A percentile compares a stretch with the other conserved stretches of the same genome.
Conservation (phyloP, 768 basidiomycete species). For the Arthromyces matolae region DNA sequence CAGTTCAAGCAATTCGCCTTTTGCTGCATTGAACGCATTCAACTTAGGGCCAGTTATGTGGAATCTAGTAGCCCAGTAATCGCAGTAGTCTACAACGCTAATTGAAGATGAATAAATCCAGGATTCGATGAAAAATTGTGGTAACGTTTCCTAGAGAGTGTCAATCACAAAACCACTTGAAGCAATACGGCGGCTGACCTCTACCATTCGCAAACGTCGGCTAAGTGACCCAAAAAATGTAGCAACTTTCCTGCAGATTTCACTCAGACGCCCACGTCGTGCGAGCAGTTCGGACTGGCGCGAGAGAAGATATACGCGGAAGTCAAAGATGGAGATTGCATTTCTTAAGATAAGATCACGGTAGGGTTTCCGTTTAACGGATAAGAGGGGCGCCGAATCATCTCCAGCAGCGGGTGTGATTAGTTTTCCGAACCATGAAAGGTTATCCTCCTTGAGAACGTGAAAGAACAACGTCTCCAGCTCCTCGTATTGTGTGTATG, state of each 20-base stretch:
- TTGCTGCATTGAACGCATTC: constrained; percentile 62
- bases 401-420: constrained; percentile 69
- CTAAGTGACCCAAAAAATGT: constrained; percentile 79
- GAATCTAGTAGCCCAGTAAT: constrained; percentile 57
- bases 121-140: constrained; percentile 78
- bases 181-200: constrained; percentile 53
- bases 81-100: constrained; percentile 77
- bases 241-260: constrained; percentile 67
- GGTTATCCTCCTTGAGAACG: constrained; percentile 70
- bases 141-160: constrained; percentile 32
- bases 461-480: constrained; percentile 81
- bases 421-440: constrained; percentile 90
- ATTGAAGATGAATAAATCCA: constrained; percentile 93
- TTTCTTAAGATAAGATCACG: constrained; percentile 86
- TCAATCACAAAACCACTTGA: not conserved
- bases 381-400: constrained; percentile 80
- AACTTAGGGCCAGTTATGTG: constrained; percentile 45
- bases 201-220: constrained; percentile 65
- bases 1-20: constrained; percentile 89
- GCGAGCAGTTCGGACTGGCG: constrained; percentile 79
- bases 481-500: constrained; percentile 85
- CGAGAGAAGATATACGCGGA: constrained; percentile 85
- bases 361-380: constrained; percentile 77
- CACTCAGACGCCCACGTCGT: constrained; percentile 60
- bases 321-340: constrained; percentile 90